These are phyloP conservation scores for Lachnellula occidentalis DNA, from an alignment of 2,329 filamentous ascomycete genomes.

Conservation along the genomic window DNA sequence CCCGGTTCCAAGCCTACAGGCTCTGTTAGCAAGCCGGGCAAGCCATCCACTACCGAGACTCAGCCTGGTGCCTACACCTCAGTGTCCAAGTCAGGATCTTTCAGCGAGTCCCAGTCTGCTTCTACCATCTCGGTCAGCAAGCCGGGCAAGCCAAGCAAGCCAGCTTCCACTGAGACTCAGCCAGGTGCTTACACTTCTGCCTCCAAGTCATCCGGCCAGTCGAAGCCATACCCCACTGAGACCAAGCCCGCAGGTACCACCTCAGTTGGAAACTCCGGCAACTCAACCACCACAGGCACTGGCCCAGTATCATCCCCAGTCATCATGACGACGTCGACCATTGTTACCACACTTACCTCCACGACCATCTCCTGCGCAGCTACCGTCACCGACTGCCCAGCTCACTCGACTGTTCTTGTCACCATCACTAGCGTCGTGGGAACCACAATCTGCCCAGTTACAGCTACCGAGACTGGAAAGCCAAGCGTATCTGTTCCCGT, in stretches of 20 bases:
- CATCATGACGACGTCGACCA: constrained; percentile 35
- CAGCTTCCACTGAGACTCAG: background rate
- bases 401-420: constrained; percentile 12
- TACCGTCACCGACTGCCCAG: constrained; percentile 45
- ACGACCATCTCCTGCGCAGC: constrained; percentile 47
- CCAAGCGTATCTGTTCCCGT: background rate
- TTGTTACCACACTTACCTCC: constrained; percentile 44
- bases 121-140: constrained; percentile 1
- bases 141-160: constrained; percentile 13
- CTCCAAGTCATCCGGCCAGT: background rate
- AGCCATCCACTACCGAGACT: background rate
- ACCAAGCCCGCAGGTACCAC: background rate
- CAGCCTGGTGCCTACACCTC: background rate
- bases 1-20: constrained; percentile 2
- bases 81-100: too few relatives aligned
- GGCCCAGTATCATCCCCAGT: constrained; percentile 1
- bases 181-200: background rate
- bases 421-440: constrained; percentile 11
- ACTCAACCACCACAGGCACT: background rate
- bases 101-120: background rate
- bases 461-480: background rate
- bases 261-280: background rate
- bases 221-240: background rate
- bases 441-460: constrained; percentile 29
- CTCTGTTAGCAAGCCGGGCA: constrained; percentile 18